Percentiles rank a stretch among this genome's conserved stretches.
phyloP scores from a whole-genome alignment of 495 filamentous ascomycete genomes.

The Penicillium macrosclerotiorum region DNA sequence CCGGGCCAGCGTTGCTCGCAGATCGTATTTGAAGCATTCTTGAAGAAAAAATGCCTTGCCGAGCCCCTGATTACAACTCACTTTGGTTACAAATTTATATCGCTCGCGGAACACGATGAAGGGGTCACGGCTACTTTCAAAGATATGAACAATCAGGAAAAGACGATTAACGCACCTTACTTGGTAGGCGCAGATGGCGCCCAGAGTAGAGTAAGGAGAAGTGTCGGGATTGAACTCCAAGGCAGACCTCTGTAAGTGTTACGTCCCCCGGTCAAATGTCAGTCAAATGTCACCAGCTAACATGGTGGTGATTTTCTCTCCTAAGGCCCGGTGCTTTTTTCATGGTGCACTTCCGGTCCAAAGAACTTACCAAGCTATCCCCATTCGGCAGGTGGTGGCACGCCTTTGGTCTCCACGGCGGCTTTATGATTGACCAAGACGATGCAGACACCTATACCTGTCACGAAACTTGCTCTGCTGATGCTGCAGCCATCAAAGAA shows the following conservation, averaged over 20 bases:
- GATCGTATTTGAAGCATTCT: slow-evolving; percentile 18
- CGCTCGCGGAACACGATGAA: slow-evolving; percentile 10
- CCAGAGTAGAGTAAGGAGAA: slow-evolving; percentile 20
- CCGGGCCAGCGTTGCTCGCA: slow-evolving; percentile 21
- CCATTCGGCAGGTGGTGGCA: slow-evolving; percentile 30
- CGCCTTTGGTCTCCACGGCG: slow-evolving; percentile 16
- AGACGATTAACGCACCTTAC: slow-evolving; percentile 13
- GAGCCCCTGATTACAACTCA: slow-evolving; percentile 1
- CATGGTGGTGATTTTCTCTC: no score
- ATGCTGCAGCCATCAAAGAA: background rate
- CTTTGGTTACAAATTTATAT: slow-evolving; percentile 16
- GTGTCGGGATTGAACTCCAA: slow-evolving; percentile 17
- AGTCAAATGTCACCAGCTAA: no score
- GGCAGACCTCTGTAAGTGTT: slow-evolving; percentile 23
- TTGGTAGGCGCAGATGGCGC: slow-evolving; percentile 28
- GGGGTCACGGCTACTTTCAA: slow-evolving; percentile 12
- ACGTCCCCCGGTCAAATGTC: no score
- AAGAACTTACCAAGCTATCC: slow-evolving; percentile 18
- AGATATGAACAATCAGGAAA: slow-evolving; percentile 4
- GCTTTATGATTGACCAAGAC: slow-evolving; percentile 28
- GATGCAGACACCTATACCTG: slow-evolving; percentile 31
- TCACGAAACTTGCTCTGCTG: slow-evolving; percentile 16
- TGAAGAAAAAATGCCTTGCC: slow-evolving; percentile 8
- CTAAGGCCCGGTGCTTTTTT: slow-evolving; percentile 16
- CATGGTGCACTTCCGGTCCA: slow-evolving; percentile 33